Evolutionary conservation across 2,329 filamentous ascomycete species (phyloP), one percentile per base, ranked within the genome.

Genomic region (Sclerotinia minor): DNA sequence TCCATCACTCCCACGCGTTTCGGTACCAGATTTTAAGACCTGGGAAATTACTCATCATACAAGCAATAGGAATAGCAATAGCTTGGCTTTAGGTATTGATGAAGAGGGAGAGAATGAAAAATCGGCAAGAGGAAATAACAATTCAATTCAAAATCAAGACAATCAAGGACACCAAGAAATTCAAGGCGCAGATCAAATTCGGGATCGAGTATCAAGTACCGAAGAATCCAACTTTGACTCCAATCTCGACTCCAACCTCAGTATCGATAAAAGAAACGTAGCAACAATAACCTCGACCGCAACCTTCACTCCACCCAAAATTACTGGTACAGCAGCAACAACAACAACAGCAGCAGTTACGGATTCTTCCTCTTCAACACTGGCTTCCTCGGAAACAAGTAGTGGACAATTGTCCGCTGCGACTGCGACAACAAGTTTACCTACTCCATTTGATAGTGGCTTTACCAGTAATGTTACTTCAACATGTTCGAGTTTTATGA

Each of bases 371-470:
- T n/a, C 66, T 4, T 64, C 60, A 38, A 65, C 61, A 41, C 65
- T 69, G 54, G 58, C 68, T 24, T 67, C 67, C 24, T 58, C 70
- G 13, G 67, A 68, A 13, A 65, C 71, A 8, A 71, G 70, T 58
- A 19, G 70, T 68, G 9, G 70, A 72, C 11, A 69, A 58, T 71
- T 67, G 1, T 70, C 74, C 32, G 61, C 67, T 49, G 66, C 73
- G 24, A 68, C 69, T 0, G 70, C 54, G 11, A 44, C 78, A 1
- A 80, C 78, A 64, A 79, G 83, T 6, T 79, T 90, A 53, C 91
- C 89, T 0, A 85, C 79, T 15, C 84, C 89, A 2, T 92, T 92
- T 74, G 90, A 93, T 73, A 87, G 84, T 67, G 85, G 83, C 60
- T 77, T 90, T 41, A 83, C 84, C 9, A 83, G 83, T 70, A 89